Percentiles rank a stretch among this genome's conserved stretches.
phyloP scores from a whole-genome alignment of 257 asterid species.

The Solanum gandarillasii region DNA sequence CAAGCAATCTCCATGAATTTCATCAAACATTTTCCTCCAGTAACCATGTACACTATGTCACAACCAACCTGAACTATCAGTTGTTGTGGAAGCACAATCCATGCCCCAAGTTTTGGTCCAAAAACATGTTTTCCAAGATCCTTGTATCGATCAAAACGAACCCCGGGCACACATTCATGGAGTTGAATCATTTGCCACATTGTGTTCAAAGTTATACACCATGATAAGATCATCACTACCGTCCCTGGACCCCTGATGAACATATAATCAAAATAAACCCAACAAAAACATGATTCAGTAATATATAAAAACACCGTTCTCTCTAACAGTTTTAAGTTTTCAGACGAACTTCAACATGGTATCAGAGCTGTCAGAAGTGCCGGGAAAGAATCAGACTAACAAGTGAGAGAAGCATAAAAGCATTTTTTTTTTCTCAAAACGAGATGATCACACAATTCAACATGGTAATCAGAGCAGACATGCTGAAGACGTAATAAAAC shows the following conservation, averaged over 20 bases:
- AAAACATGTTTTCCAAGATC: conserved; percentile 67
- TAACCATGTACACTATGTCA: conserved; percentile 83
- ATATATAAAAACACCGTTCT: not conserved
- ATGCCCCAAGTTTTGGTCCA: conserved; percentile 64
- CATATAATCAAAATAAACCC: not conserved
- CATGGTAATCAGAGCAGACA: not conserved
- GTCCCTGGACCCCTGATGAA: conserved; percentile 75
- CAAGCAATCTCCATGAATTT: conserved; percentile 69
- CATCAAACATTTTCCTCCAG: conserved; percentile 77
- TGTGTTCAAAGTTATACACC: conserved; percentile 72
- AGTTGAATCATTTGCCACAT: conserved; percentile 95
- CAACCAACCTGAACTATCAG: conserved; percentile 86
- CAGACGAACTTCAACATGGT: not conserved
- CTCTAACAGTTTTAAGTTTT: not conserved
- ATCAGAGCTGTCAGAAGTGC: not conserved
- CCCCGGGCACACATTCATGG: conserved; percentile 76
- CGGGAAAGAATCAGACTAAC: not conserved
- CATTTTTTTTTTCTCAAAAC: not conserved
- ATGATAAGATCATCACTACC: conserved; percentile 52
- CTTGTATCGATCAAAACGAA: conserved; percentile 60
- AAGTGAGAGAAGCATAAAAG: not conserved
- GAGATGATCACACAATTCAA: not conserved
- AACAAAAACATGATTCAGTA: not conserved
- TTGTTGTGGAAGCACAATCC: conserved; percentile 90
- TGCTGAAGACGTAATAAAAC: not conserved